Conservation (phyloP, 352 stramenopile species). For the Pythium aquatile region DNA sequence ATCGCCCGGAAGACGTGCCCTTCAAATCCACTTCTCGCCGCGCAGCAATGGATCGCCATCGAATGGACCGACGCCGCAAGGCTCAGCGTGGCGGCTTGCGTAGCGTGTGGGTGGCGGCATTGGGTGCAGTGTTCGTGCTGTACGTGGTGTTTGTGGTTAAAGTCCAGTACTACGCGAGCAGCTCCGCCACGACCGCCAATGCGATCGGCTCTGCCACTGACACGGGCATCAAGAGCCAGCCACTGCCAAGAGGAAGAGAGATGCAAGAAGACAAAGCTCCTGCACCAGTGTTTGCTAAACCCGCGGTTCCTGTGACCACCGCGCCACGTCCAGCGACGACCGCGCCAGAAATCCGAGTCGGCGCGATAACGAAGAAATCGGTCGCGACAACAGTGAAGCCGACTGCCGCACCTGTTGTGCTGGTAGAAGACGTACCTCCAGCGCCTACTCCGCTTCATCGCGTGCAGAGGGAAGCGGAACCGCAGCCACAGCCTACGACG, state of each 20-base stretch:
- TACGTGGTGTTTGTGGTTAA: conserved; percentile 43
- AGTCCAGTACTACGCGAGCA: conserved; percentile 25
- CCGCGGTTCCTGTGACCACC: neutral
- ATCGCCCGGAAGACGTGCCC: too few species aligned
- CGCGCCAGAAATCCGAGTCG: conserved; percentile 11
- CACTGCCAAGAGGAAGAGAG: neutral
- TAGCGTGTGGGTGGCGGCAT: conserved; percentile 28
- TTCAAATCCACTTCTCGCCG: neutral
- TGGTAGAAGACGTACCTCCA: neutral
- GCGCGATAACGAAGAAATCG: conserved; percentile 11
- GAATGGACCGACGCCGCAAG: conserved; percentile 20
- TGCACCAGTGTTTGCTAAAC: conserved; percentile 7
- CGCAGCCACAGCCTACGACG: neutral
- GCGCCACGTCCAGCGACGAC: neutral
- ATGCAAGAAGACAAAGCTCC: conserved; percentile 11
- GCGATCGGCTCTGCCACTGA: conserved; percentile 7
- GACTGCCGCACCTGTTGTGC: neutral
- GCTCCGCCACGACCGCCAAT: conserved; percentile 8
- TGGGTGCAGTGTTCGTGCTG: conserved; percentile 29
- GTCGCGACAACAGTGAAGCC: neutral
- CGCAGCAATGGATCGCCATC: conserved; percentile 16
- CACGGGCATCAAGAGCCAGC: neutral
- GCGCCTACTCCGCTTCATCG: neutral
- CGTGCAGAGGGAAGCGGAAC: neutral
- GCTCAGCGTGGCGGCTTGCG: conserved; percentile 6